These are phyloP conservation scores for Serendipita vermifera DNA, from an alignment of 768 basidiomycete genomes.

Conservation along the genomic window DNA sequence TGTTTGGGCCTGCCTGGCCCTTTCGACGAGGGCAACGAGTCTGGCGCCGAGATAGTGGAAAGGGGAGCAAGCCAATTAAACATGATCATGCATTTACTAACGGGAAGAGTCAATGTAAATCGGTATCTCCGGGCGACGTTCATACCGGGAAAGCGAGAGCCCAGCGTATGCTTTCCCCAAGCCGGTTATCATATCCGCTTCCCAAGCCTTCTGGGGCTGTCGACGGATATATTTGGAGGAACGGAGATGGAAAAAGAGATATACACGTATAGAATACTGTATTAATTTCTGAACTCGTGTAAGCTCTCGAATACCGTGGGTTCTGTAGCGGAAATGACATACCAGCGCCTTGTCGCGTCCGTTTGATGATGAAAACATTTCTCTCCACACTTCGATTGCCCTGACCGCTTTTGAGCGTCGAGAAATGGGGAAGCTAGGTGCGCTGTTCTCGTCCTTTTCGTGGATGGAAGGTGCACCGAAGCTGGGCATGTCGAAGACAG, in stretches of 20 bases:
- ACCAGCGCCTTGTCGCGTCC: slow-evolving; percentile 82
- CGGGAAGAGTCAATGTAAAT: neutral
- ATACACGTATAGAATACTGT: slow-evolving; percentile 68
- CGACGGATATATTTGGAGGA: slow-evolving; percentile 11
- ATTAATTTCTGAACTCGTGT: slow-evolving; percentile 54
- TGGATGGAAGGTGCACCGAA: neutral
- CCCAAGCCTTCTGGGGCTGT: slow-evolving; percentile 40
- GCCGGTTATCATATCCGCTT: slow-evolving; percentile 43
- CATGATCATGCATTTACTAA: slow-evolving; percentile 64
- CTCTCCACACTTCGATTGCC: slow-evolving; percentile 53
- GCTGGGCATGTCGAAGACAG: neutral
- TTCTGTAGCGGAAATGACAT: slow-evolving; percentile 24
- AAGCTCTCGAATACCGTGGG: neutral
- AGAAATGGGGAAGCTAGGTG: too few species aligned
- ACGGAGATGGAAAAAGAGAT: slow-evolving; percentile 48
- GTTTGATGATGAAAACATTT: slow-evolving; percentile 60
- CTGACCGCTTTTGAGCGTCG: neutral
- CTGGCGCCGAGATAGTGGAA: slow-evolving; percentile 56
- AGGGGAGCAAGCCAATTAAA: slow-evolving; percentile 79
- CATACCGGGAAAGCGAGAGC: slow-evolving; percentile 62
- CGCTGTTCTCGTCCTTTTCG: neutral
- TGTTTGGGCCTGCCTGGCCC: slow-evolving; percentile 17
- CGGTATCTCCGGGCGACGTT: too few species aligned
- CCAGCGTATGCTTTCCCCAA: slow-evolving; percentile 50
- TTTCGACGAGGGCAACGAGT: slow-evolving; percentile 36